These are phyloP conservation scores for Penicillium sp. DNA, from an alignment of 2,329 filamentous ascomycete species.

Conservation along the genomic window DNA sequence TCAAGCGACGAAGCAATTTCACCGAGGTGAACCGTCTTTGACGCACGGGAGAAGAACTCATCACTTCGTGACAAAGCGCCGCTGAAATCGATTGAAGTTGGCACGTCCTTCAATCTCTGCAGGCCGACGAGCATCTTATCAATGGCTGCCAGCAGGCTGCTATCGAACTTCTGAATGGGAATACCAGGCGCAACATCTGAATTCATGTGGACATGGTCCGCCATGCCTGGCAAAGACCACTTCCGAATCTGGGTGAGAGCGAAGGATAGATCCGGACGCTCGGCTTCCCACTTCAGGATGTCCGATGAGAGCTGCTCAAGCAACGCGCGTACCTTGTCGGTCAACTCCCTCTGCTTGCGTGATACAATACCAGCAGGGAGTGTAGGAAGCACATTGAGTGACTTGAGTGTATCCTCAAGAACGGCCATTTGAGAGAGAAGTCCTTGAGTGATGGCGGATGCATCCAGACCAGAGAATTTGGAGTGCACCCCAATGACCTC, in stretches of 20 bases:
- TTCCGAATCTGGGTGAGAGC: slow-evolving; percentile 61
- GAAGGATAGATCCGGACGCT: slow-evolving; percentile 62
- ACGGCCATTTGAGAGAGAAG: slow-evolving; percentile 54
- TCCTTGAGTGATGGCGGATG: slow-evolving; percentile 45
- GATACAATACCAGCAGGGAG: slow-evolving; percentile 55
- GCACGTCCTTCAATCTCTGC: slow-evolving; percentile 62
- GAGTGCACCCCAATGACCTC: slow-evolving; percentile 66
- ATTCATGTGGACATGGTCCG: background rate
- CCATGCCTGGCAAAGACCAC: slow-evolving; percentile 14
- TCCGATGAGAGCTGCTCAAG: slow-evolving; percentile 35
- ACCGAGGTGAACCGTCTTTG: slow-evolving; percentile 60
- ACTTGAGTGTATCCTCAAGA: slow-evolving; percentile 47
- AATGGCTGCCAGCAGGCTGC: slow-evolving; percentile 62
- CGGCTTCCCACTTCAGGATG: slow-evolving; percentile 47
- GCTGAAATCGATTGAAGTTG: slow-evolving; percentile 59
- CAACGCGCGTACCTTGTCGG: slow-evolving; percentile 28
- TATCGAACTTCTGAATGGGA: slow-evolving; percentile 52
- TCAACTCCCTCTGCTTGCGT: slow-evolving; percentile 26
- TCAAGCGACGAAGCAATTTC: slow-evolving; percentile 53
- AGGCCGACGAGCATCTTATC: slow-evolving; percentile 77
- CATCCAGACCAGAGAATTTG: slow-evolving; percentile 59
- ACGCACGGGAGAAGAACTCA: slow-evolving; percentile 52
- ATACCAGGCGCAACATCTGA: background rate
- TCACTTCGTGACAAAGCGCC: slow-evolving; percentile 63
- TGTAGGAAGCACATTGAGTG: slow-evolving; percentile 44